Evolutionary conservation across 805 yeast species (phyloP).

Genomic region (Pichia californica): DNA sequence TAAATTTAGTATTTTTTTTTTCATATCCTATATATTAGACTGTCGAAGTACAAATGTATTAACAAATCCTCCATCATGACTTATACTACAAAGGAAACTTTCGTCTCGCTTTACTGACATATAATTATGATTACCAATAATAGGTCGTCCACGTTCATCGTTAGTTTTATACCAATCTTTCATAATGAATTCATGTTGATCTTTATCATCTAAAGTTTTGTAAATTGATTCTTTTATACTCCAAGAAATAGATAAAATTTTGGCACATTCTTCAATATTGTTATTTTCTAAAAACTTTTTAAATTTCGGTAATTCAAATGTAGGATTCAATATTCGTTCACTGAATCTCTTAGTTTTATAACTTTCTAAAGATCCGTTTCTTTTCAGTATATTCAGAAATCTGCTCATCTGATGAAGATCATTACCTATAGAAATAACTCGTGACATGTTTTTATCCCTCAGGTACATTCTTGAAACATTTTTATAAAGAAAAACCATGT

Average conservation of each 20-base stretch:
- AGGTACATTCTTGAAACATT: not conserved
- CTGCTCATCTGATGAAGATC: constrained; percentile 48
- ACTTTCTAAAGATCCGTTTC: constrained; percentile 28
- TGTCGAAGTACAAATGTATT: constrained; percentile 44
- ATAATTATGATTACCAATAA: constrained; percentile 30
- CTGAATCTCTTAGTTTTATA: constrained; percentile 34
- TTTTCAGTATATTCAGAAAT: constrained; percentile 35
- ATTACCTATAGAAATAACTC: constrained; percentile 46
- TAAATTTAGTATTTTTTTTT: too few relatives aligned
- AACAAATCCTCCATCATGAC: constrained; percentile 61
- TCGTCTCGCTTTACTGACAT: constrained; percentile 26
- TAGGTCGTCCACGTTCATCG: constrained; percentile 37
- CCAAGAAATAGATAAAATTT: constrained; percentile 55
- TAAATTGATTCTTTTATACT: constrained; percentile 69
- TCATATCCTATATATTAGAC: not conserved
- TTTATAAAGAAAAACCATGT: too few relatives aligned
- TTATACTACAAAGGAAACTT: constrained; percentile 45
- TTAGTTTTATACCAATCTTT: constrained; percentile 50
- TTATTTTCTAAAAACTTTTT: constrained; percentile 7
- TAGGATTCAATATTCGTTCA: constrained; percentile 44
- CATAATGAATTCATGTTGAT: constrained; percentile 51
- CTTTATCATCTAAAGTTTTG: constrained; percentile 45
- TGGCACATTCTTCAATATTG: constrained; percentile 25
- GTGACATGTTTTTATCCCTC: constrained; percentile 17
- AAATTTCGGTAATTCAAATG: constrained; percentile 34